Base-by-base conservation (phyloP, 495 filamentous ascomycete genomes). In the Hypoxylon fuscum region DNA sequence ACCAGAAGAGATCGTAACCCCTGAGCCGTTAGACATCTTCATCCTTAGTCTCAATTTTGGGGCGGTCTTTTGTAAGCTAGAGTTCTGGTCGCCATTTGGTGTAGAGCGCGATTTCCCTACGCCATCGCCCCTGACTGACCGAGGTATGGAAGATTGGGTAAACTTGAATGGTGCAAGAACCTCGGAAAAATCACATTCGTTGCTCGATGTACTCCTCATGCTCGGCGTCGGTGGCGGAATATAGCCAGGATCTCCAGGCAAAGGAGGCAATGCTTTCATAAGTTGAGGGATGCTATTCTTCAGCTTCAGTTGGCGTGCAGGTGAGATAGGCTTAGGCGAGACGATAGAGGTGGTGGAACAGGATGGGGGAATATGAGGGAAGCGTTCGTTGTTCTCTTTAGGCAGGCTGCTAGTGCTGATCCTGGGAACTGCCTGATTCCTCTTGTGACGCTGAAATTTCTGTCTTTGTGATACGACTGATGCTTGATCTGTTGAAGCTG, bases 201-300 rank as follows among this genome's bases (percentile, higher is more conserved):
- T 53, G 20, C 49, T 49, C 23, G 57, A 52, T 31, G 48, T 58
- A 22, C 43, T 66, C 21, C 51, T 23, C 42, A 60, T 52, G 15
- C 46, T 66, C 29, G 67, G 45, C n/a, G 61, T 59, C 48, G 64
- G 44, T 4, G 66, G 47, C 5, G 55, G 35, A 18, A 57, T 29
- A 50, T 70, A 72, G 15, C 63, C 54, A n/a, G 68, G 47, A 49
- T 64, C 55, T 37, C 68, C 66, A 14, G 78, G 76, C 23, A 82
- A 31, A 17, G 77, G 68, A n/a, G 79, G 80, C 22, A 82, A 59
- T 23, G 77, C 73, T 56, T 82, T 81, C 78, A 83, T 81, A 34
- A 83, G 66, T 55, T 77, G 75, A 38, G 81, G 78, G 21, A 82
- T 70, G 54, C 80, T 82, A 57, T 79, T 78, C 59, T 80, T 80